Conservation (phyloP, 345 rosid genomes). For the Psidium guajava region DNA sequence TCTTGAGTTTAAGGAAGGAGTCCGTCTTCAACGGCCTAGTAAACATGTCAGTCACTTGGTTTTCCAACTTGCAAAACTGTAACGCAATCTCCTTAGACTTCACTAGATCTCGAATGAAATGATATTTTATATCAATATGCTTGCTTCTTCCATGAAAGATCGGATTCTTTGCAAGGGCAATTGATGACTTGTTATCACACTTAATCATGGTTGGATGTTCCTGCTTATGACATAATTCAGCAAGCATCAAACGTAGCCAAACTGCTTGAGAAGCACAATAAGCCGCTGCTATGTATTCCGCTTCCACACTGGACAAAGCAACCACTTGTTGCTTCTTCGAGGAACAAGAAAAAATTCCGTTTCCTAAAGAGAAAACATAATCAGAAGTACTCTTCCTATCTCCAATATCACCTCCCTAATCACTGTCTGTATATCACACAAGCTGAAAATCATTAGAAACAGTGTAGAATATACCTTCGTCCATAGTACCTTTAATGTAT, state of each 20-base stretch:
- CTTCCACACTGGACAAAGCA: not conserved
- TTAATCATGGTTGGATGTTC: not conserved
- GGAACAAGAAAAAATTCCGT: not conserved
- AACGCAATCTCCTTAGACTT: not conserved
- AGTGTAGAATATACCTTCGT: too few relatives aligned
- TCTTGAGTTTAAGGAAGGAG: not conserved
- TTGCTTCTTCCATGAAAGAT: not conserved
- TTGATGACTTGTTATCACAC: not conserved
- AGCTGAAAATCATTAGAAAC: too few relatives aligned
- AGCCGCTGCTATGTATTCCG: not conserved
- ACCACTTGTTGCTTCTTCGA: not conserved
- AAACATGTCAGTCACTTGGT: not conserved
- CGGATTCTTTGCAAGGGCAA: not conserved
- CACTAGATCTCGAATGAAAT: not conserved
- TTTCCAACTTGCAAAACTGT: not conserved
- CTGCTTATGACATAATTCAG: not conserved
- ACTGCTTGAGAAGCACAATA: not conserved
- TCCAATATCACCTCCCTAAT: not conserved
- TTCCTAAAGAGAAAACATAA: not conserved
- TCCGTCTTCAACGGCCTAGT: not conserved
- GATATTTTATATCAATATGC: not conserved
- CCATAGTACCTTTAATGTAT: too few relatives aligned
- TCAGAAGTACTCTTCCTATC: not conserved
- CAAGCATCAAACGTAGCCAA: not conserved
- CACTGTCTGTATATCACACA: not conserved